Evolutionary conservation across 2,329 filamentous ascomycete species (phyloP), one percentile per base, ranked within the genome.

Genomic region (Teratosphaeria viscida): DNA sequence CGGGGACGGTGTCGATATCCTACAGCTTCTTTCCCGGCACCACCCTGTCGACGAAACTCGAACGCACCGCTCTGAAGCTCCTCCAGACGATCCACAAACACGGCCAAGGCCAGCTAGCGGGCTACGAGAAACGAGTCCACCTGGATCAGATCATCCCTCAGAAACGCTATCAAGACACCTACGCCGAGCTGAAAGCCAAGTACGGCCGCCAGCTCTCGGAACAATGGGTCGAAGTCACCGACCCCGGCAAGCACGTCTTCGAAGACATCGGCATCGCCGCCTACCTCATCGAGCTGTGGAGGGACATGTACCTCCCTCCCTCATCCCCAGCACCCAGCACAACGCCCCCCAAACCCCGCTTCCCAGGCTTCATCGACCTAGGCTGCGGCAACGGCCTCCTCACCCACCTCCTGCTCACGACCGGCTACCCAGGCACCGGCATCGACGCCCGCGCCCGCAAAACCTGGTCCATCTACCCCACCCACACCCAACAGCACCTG

Each of bases 371-470:
- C 68, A 89, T 96, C 23, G 94, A 99, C 69, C 90, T 99, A 54
- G 94, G 92, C 5, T 97, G 94, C 70, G 94, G 94, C 1, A 99
- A 97, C 69, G 94, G 94, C 0, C 78, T 99, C 3, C 81, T 99
- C 1, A 89, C 95, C 7, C 84, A 95, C 70, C 83, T 99, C 43
- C 81, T 99, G 4, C 80, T 85, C 14, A 77, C 81, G 61, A 92
- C 97, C 74, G 91, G 91, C 11, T 97, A 90, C 73, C 66, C 71
- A 0, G 94, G 94, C 26, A 95, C 87, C 84, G 94, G 94, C 0
- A 96, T 97, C 68, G 94, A 99, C 72, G 94, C 92, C 0, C 81
- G 92, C n/a, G 76, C 77, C 47, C 83, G 94, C 57, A 95, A 90
- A 70, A 92, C 90, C 0, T 99, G 94, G 94, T 76, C 76, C 1